phyloP scores from a whole-genome alignment of 208 protist genomes.

The Porcisia deanei region DNA sequence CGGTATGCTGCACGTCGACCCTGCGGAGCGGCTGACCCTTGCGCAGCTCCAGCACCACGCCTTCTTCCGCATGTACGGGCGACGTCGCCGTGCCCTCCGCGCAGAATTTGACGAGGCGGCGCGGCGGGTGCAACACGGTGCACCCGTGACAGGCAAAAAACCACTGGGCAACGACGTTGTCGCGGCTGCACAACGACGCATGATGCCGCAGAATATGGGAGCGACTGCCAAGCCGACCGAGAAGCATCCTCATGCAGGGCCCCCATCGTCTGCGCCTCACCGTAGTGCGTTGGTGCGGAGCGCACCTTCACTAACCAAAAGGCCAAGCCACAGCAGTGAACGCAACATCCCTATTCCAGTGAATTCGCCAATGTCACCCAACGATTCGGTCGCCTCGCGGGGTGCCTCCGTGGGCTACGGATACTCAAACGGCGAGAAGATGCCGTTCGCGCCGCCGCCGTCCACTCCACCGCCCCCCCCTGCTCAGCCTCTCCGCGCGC shows the following conservation, averaged over 20 bases:
- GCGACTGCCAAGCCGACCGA: constrained; percentile 3
- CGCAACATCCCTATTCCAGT: not conserved
- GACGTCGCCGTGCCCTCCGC: constrained; percentile 18
- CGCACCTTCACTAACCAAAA: not conserved
- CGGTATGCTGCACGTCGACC: constrained; percentile 36
- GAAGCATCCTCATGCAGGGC: not conserved
- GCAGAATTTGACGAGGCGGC: constrained; percentile 2
- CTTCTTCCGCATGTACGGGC: constrained; percentile 28
- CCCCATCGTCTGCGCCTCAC: not conserved
- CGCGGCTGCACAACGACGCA: constrained; percentile 3
- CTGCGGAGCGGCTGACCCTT: constrained; percentile 33
- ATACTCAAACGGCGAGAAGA: not conserved
- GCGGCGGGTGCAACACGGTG: constrained; percentile 11
- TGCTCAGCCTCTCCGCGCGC: not conserved
- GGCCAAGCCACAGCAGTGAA: not conserved
- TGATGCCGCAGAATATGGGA: constrained; percentile 13
- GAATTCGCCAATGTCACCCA: not conserved
- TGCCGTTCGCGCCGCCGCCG: no score
- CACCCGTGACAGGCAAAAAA: not conserved
- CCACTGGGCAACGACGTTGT: constrained; percentile 1
- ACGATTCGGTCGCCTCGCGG: not conserved
- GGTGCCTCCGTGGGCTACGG: not conserved
- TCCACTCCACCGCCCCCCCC: not conserved
- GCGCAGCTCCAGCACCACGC: constrained; percentile 28
- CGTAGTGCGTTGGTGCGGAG: not conserved